Evolutionary conservation across 139 green algal species (phyloP), one percentile per base, ranked within the genome.

Genomic region (Tetraselmis striata): DNA sequence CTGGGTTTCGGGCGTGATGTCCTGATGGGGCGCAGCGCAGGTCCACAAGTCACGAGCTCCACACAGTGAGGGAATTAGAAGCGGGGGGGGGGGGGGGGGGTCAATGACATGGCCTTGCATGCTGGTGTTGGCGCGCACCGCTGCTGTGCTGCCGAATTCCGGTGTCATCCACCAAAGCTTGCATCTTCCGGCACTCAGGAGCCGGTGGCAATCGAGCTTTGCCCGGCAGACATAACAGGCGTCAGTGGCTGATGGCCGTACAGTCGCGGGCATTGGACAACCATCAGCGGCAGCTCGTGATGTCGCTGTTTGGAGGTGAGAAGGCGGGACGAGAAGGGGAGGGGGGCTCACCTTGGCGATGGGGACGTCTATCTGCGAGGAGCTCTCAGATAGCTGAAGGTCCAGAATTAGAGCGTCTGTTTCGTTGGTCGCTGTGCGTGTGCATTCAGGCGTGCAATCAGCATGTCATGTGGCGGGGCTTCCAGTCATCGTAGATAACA

Each of bases 111-210:
- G n/a, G n/a, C n/a, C n/a, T n/a, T n/a, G n/a, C n/a, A n/a, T n/a
- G n/a, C n/a, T n/a, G n/a, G n/a, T n/a, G n/a, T n/a, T n/a, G n/a
- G 45, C 11, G 45, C 45, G 45, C 45, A 67, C 45, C 45, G 45
- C 59, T 2, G 88, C 88, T n/a, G 30, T 88, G 23, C 28, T 89
- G 75, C 94, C 93, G 93, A 93, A 98, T 87, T 95, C 92, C 2
- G 95, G 95, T 2, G 93, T 96, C 95, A 98, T 96, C 93, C 93
- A 97, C 93, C 94, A 98, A 24, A 96, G 89, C 87, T 88, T 92
- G 83, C 81, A 90, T n/a, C 89, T 79, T 29, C 78, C 80, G 22
- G 31, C 79, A 2, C 83, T 82, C 76, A 89, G 75, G 75, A 88
- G 88, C 0, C 77, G 30, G 2, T 78, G 30, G 58, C 82, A 79